Percentiles rank a stretch among this genome's conserved stretches.
phyloP scores from a whole-genome alignment of 2,329 filamentous ascomycete genomes.

The Cytospora chrysosperma region DNA sequence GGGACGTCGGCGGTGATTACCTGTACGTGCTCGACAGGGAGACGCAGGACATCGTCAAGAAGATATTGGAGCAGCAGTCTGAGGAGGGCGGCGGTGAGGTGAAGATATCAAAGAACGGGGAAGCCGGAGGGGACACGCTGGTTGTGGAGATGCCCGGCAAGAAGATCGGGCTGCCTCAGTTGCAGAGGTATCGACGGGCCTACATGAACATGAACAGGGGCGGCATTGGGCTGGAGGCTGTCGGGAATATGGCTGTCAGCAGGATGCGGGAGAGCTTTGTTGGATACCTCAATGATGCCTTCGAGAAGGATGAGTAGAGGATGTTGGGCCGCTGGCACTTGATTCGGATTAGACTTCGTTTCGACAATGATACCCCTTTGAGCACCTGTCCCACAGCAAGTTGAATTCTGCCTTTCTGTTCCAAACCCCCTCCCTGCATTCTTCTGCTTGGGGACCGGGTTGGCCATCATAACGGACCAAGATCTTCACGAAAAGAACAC shows the following conservation, averaged over 20 bases:
- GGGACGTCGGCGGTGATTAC: constrained; percentile 69
- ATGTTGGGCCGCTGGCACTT: background rate
- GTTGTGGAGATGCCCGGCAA: constrained; percentile 65
- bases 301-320: constrained; percentile 54
- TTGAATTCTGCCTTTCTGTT: background rate
- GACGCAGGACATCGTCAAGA: constrained; percentile 73
- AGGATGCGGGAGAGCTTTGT: constrained; percentile 64
- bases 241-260: constrained; percentile 52
- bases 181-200: constrained; percentile 75
- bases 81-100: constrained; percentile 65
- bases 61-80: constrained; percentile 66
- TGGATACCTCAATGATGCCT: constrained; percentile 64
- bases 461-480: too few species aligned
- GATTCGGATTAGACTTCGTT: constrained; percentile 1
- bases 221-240: constrained; percentile 59
- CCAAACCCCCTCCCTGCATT: too few species aligned
- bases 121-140: constrained; percentile 43
- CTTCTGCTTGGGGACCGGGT: too few species aligned
- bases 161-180: constrained; percentile 67
- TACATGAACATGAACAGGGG: constrained; percentile 75
- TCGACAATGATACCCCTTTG: constrained; percentile 20
- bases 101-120: constrained; percentile 40
- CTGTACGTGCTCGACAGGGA: constrained; percentile 77
- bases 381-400: background rate
- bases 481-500: too few species aligned